Conservation (phyloP, 106 monocot genomes). For the Platanthera guangdongensis region DNA sequence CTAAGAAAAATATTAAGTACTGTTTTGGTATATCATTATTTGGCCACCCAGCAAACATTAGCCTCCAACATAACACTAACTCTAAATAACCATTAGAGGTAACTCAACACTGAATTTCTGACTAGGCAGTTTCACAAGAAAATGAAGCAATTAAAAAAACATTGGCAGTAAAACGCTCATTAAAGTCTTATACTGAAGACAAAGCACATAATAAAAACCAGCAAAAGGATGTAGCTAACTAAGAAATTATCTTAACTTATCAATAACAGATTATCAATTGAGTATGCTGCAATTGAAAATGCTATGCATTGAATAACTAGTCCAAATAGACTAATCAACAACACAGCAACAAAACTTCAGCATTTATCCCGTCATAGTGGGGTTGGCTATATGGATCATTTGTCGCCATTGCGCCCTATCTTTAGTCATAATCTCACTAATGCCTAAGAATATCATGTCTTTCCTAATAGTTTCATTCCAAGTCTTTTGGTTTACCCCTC, state of each 20-base stretch:
- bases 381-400: too few species aligned
- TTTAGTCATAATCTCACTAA: too few species aligned
- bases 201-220: background rate
- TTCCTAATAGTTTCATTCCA: too few species aligned
- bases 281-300: too few species aligned
- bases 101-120: background rate
- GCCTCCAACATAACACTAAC: background rate
- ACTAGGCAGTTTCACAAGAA: background rate
- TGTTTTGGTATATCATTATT: background rate
- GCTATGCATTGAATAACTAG: too few species aligned
- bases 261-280: background rate
- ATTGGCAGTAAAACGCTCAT: background rate
- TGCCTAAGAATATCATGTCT: too few species aligned
- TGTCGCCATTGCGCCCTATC: too few species aligned
- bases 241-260: background rate
- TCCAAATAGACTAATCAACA: too few species aligned
- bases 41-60: background rate
- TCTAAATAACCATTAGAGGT: background rate
- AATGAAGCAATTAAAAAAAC: background rate
- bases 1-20: background rate
- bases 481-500: too few species aligned
- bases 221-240: background rate
- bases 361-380: too few species aligned
- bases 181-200: background rate
- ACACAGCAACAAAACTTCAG: too few species aligned